Conservation (phyloP, 2,329 filamentous ascomycete species). For the Huntiella savannae region DNA sequence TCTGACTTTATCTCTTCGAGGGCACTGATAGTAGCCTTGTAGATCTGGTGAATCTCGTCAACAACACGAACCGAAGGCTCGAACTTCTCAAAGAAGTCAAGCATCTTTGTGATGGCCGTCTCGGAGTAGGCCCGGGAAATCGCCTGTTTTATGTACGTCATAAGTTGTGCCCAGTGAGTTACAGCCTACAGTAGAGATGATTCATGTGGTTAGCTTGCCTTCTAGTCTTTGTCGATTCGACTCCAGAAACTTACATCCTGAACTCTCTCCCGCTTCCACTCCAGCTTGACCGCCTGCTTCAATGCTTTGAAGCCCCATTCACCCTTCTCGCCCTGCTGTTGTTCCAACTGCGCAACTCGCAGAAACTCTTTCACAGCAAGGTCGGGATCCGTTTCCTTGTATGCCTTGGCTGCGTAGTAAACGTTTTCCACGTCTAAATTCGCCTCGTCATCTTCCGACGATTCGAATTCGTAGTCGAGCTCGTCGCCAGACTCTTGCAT, state of each 20-base stretch:
- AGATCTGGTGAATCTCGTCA: constrained; percentile 83
- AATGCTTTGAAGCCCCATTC: constrained; percentile 98
- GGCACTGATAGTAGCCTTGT: constrained; percentile 77
- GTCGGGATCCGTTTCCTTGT: constrained; percentile 70
- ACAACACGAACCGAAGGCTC: constrained; percentile 44
- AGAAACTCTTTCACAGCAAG: constrained; percentile 85
- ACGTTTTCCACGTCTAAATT: constrained; percentile 97
- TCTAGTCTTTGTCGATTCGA: too few relatives aligned
- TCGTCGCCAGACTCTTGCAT: constrained; percentile 31
- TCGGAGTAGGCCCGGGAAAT: constrained; percentile 97
- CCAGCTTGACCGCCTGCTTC: constrained; percentile 94
- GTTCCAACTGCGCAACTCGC: constrained; percentile 63
- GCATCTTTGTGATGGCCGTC: constrained; percentile 98
- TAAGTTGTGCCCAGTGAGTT: constrained; percentile 80
- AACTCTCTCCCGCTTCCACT: constrained; percentile 83
- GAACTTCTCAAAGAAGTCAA: constrained; percentile 94
- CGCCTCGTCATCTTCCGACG: constrained; percentile 81
- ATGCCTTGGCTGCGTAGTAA: constrained; percentile 98
- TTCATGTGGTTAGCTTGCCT: not conserved
- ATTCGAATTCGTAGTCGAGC: constrained; percentile 78
- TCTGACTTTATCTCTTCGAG: constrained; percentile 98
- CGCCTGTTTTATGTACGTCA: constrained; percentile 92
- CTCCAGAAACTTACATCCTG: constrained; percentile 38
- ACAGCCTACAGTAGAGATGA: constrained; percentile 41
- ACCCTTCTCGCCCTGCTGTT: constrained; percentile 50